Evolutionary conservation across 805 yeast genomes (phyloP).

Genomic region (Kuraishia molischiana): DNA sequence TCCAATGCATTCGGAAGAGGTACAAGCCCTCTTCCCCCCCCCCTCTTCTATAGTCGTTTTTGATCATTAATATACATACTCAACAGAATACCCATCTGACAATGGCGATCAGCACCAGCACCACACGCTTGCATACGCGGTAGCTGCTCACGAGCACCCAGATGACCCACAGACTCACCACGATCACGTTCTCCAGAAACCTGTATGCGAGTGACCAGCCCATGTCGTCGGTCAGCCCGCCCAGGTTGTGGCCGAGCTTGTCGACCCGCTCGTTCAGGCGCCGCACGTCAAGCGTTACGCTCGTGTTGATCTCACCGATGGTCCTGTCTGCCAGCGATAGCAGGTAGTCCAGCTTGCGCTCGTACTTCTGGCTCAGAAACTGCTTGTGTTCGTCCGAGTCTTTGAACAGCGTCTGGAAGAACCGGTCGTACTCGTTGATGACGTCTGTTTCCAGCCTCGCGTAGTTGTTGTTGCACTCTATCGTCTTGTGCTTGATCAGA

Average conservation of each 20-base stretch:
- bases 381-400: slow-evolving; percentile 3
- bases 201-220: slow-evolving; percentile 30
- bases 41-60: too few relatives aligned
- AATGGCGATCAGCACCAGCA: slow-evolving; percentile 9
- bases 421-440: slow-evolving; percentile 3
- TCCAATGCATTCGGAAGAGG: too few relatives aligned
- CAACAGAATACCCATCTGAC: slow-evolving; percentile 19
- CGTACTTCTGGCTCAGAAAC: slow-evolving; percentile 4
- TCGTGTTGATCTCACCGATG: slow-evolving; percentile 65
- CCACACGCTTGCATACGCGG: slow-evolving; percentile 19
- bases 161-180: slow-evolving; percentile 37
- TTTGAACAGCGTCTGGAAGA: slow-evolving; percentile 2
- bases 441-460: slow-evolving; percentile 12
- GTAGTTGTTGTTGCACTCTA: slow-evolving; percentile 5
- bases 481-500: slow-evolving; percentile 1
- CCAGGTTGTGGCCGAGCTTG: slow-evolving; percentile 21
- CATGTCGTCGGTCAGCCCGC: slow-evolving; percentile 18
- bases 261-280: slow-evolving; percentile 40
- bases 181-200: slow-evolving; percentile 41
- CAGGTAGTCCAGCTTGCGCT: slow-evolving; percentile 2
- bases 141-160: slow-evolving; percentile 48
- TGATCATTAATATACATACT: background rate
- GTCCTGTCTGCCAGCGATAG: slow-evolving; percentile 36
- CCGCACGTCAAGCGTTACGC: slow-evolving; percentile 52
- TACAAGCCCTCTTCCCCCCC: too few relatives aligned